Evolutionary conservation across 306 rosid species (phyloP).

Genomic region (Comarum palustre): DNA sequence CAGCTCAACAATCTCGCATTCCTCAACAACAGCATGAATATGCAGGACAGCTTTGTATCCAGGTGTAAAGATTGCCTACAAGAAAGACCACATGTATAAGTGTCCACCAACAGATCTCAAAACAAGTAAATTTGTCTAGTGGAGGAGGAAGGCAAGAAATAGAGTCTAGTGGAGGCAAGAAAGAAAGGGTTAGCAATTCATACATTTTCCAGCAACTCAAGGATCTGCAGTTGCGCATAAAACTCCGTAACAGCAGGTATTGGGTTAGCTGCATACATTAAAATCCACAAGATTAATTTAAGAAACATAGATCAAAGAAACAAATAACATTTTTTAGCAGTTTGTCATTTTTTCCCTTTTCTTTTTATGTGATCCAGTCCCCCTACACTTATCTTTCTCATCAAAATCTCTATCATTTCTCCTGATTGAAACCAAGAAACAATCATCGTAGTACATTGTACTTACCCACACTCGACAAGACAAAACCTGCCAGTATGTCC

Average conservation of each 20-base stretch:
- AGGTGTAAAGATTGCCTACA: slow-evolving; percentile 97
- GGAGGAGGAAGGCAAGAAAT: background rate
- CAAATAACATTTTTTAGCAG: background rate
- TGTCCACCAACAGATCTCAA: background rate
- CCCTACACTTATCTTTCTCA: background rate
- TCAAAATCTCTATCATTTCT: background rate
- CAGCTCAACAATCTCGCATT: slow-evolving; percentile 94
- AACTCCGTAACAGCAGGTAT: slow-evolving; percentile 70
- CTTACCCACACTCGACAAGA: slow-evolving; percentile 81
- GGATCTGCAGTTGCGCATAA: slow-evolving; percentile 79
- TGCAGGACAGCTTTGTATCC: slow-evolving; percentile 97
- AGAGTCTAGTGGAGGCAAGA: no score
- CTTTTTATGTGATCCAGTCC: background rate
- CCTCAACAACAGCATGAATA: slow-evolving; percentile 89
- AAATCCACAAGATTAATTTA: background rate
- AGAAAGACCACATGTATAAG: slow-evolving; percentile 5
- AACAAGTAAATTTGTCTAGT: background rate
- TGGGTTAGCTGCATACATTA: slow-evolving; percentile 55
- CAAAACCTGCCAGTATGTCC: slow-evolving; percentile 71
- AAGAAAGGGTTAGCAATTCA: background rate
- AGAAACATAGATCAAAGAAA: background rate
- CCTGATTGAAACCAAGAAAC: background rate
- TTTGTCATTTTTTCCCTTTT: background rate
- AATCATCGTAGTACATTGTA: background rate
- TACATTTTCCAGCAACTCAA: slow-evolving; percentile 92